Percentiles rank a stretch among this genome's conserved stretches.
Evolutionary conservation across 495 filamentous ascomycete species (phyloP).

Genomic region (Tuber umbilicatum): DNA sequence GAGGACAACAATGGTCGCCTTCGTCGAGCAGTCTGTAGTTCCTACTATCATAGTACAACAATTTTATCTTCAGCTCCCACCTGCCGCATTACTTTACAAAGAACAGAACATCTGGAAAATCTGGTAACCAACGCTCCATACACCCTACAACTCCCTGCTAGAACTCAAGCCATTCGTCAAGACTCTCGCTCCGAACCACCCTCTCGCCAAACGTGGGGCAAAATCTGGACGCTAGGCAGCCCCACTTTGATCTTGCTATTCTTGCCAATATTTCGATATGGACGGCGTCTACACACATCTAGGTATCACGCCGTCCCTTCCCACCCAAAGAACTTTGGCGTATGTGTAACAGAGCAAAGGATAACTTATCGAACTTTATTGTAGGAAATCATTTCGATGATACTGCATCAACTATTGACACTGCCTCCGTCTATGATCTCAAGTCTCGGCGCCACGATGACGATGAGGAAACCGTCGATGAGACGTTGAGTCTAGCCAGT

Average conservation of each 20-base stretch:
- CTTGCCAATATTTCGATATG: conserved; percentile 47
- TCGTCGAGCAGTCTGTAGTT: neutral
- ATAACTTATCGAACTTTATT: conserved; percentile 59
- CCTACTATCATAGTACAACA: neutral
- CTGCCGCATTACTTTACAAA: neutral
- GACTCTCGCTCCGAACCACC: neutral
- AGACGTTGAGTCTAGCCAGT: conserved; percentile 85
- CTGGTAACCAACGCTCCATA: neutral
- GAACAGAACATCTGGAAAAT: neutral
- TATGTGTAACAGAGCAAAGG: conserved; percentile 69
- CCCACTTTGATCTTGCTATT: neutral
- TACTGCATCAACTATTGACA: conserved; percentile 41
- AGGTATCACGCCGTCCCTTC: conserved; percentile 64
- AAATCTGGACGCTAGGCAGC: neutral
- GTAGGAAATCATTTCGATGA: conserved; percentile 51
- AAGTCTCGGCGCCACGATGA: conserved; percentile 62
- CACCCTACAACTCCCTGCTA: neutral
- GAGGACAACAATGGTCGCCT: neutral
- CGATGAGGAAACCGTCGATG: conserved; percentile 85
- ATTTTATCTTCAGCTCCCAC: neutral
- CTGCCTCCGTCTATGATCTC: conserved; percentile 44
- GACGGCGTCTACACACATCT: conserved; percentile 81
- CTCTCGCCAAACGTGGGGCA: neutral
- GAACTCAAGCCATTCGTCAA: neutral
- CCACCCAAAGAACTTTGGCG: conserved; percentile 60